Conservation (phyloP, 495 filamentous ascomycete genomes). For the Amphirosellinia nigrospora region DNA sequence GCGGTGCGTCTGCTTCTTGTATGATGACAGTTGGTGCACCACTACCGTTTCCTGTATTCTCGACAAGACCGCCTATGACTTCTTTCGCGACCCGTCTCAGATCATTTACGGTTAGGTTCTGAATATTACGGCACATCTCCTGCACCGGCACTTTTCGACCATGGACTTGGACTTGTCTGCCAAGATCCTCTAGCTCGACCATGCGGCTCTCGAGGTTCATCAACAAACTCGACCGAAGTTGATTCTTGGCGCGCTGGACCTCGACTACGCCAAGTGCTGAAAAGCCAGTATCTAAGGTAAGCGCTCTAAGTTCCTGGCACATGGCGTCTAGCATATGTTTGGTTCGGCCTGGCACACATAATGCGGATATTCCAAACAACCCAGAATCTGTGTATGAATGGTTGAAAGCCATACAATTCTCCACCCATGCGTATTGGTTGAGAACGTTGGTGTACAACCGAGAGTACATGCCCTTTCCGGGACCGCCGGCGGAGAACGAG, state of each 20-base stretch:
- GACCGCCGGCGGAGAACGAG: constrained; percentile 96
- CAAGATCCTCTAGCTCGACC: constrained; percentile 98
- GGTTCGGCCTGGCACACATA: constrained; percentile 77
- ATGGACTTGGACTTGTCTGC: constrained; percentile 94
- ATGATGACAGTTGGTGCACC: constrained; percentile 94
- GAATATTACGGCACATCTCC: constrained; percentile 92
- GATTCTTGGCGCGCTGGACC: constrained; percentile 97
- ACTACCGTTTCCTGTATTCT: constrained; percentile 78
- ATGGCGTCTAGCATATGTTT: constrained; percentile 88
- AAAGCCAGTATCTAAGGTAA: constrained; percentile 75
- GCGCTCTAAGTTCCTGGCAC: constrained; percentile 82
- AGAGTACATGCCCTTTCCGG: constrained; percentile 98
- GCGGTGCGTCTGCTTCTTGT: constrained; percentile 74
- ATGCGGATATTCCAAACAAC: constrained; percentile 89
- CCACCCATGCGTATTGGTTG: constrained; percentile 96
- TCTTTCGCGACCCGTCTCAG: constrained; percentile 81
- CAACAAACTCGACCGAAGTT: constrained; percentile 84
- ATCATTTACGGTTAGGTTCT: constrained; percentile 79
- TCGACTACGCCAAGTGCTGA: constrained; percentile 73
- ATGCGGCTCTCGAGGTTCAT: constrained; percentile 99
- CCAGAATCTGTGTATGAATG: constrained; percentile 96
- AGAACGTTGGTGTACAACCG: constrained; percentile 96
- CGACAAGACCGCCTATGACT: constrained; percentile 77
- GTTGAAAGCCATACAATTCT: constrained; percentile 94
- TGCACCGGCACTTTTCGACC: constrained; percentile 86